Evolutionary conservation across 1,139 yeast genomes (phyloP).

Genomic region (Saccharomyces hybrid): DNA sequence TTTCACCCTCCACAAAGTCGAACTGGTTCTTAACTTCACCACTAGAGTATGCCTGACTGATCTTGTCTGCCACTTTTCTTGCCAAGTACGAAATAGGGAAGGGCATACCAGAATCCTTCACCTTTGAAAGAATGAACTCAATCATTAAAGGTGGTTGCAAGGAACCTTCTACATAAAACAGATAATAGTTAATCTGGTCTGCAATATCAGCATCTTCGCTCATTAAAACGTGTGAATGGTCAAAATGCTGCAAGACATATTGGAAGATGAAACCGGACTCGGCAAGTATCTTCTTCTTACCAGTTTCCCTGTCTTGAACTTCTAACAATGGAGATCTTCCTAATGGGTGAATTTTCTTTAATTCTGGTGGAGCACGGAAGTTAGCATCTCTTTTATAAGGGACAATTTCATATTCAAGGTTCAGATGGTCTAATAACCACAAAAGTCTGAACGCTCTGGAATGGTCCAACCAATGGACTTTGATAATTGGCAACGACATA

Average conservation of each 20-base stretch:
- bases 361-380: conserved; percentile 36
- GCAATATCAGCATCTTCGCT: conserved; percentile 31
- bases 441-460: conserved; percentile 49
- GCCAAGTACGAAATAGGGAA: conserved; percentile 41
- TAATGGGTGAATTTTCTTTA: conserved; percentile 47
- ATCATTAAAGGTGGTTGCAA: conserved; percentile 43
- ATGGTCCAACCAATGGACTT: conserved; percentile 40
- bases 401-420: conserved; percentile 45
- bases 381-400: conserved; percentile 42
- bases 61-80: conserved; percentile 36
- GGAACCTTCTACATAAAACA: conserved; percentile 54
- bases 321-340: conserved; percentile 53
- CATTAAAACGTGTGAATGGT: conserved; percentile 33
- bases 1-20: conserved; percentile 38
- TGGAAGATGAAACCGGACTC: conserved; percentile 46
- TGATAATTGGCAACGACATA: conserved; percentile 17
- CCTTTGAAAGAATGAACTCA: conserved; percentile 39
- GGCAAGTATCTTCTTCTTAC: conserved; percentile 32
- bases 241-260: conserved; percentile 39
- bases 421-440: conserved; percentile 50
- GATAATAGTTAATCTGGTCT: conserved; percentile 42
- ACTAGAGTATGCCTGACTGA: conserved; percentile 40
- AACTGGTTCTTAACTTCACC: conserved; percentile 40
- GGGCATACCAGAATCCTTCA: conserved; percentile 40
- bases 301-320: conserved; percentile 39